Percentiles rank a stretch among this genome's conserved stretches.
These are phyloP conservation scores for Boletus fagicola DNA, from an alignment of 768 basidiomycete species.

Conservation along the genomic window DNA sequence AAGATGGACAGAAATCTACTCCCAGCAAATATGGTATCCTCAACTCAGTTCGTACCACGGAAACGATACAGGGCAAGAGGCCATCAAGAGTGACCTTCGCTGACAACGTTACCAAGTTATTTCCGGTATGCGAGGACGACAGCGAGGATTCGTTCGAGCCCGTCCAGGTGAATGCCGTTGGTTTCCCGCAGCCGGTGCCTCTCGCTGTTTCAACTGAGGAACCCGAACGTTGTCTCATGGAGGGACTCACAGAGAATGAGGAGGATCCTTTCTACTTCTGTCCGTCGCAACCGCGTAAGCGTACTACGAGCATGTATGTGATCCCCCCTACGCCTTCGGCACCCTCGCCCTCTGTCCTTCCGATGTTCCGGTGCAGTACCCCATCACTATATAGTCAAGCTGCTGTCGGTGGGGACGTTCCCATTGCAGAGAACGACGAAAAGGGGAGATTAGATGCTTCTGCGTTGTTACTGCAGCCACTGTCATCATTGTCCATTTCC, in stretches of 20 bases:
- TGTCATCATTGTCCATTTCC: conserved; percentile 18
- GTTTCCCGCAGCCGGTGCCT: conserved; percentile 21
- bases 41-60: conserved; percentile 10
- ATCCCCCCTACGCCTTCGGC: conserved; percentile 3
- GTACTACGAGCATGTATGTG: conserved; percentile 32
- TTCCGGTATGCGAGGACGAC: conserved; percentile 34
- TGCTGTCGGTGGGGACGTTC: conserved; percentile 2
- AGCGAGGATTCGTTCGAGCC: conserved; percentile 35
- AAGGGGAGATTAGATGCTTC: conserved; percentile 20
- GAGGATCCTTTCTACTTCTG: conserved; percentile 28
- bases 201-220: neutral
- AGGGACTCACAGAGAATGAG: conserved; percentile 10
- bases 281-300: conserved; percentile 24
- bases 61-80: conserved; percentile 16
- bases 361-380: conserved; percentile 25
- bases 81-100: conserved; percentile 19
- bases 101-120: conserved; percentile 21
- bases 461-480: conserved; percentile 29
- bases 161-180: conserved; percentile 12
- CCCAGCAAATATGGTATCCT: conserved; percentile 21
- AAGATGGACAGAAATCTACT: conserved; percentile 33
- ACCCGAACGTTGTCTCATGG: neutral
- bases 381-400: conserved; percentile 28
- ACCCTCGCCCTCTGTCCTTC: conserved; percentile 13
- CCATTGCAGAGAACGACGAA: neutral